Base-by-base conservation (phyloP, 495 filamentous ascomycete species). In the Aspergillus coremiiformis region DNA sequence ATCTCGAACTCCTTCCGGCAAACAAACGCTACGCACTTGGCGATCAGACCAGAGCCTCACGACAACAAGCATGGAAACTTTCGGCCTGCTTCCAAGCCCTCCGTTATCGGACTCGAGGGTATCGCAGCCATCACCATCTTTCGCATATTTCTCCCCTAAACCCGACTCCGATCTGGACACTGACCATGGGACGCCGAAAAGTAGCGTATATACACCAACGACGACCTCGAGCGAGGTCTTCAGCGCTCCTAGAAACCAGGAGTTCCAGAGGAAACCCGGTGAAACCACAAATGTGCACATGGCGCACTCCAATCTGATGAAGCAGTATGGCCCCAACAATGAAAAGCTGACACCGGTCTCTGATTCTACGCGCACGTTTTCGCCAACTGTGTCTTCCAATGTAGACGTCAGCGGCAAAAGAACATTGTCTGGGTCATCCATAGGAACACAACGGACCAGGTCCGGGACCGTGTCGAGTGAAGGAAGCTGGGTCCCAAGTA, bases 71-170 rank as follows among this genome's bases (percentile, higher is more conserved):
- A 51, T 73, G 53, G 62, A 69, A 29, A 64, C 63, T 9, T 71
- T 75, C 32, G 69, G 72, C 1, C 66, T 75, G 20, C 58, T 73
- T 3, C 72, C 70, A 8, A 73, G 72, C 53, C 70, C 70, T 11
- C 66, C 70, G 20, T 64, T 75, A 2, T 70, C 72, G 41, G 72
- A 75, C 19, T 67, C 64, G 17, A 54, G 62, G 4, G 54, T 58
- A 0, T 64, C 63, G 1, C 67, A 69, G 5, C 47, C 57, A 0
- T 67, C 60, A 2, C 59, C 64, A 7, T 60, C 66, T 20, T 62
- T 61, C 10, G 59, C 67, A 6, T 73, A 66, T 51, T 73, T 71
- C 45, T 62, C 65, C n/a, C 49, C 47, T 9, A 56, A 60, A 24
- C 41, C 51, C 3, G 53, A 49, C 5, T 60, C 55, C n/a, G 57